Percentiles rank a stretch among this genome's conserved stretches.
Conservation (phyloP, 768 basidiomycete species). For the Tylopilus sp. region DNA sequence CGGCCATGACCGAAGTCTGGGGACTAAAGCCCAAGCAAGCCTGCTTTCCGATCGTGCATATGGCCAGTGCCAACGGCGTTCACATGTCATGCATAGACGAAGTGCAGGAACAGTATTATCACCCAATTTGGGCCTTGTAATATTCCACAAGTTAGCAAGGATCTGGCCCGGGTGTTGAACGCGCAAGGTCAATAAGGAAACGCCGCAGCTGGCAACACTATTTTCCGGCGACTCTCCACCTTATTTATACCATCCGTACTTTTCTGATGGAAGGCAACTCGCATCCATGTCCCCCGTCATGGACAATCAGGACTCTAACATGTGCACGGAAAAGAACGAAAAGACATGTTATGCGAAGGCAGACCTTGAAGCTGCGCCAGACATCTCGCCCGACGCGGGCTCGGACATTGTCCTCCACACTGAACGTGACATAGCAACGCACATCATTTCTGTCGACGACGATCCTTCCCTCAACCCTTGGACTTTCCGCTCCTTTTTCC, state of each 20-base stretch:
- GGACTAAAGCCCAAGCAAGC: too few species aligned
- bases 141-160: not conserved
- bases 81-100: too few species aligned
- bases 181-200: not conserved
- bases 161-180: not conserved
- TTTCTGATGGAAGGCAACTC: not conserved
- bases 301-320: constrained; percentile 6
- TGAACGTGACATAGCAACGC: constrained; percentile 46
- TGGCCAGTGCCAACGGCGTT: not conserved
- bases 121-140: too few species aligned
- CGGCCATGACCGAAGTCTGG: too few species aligned
- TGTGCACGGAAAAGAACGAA: constrained; percentile 7
- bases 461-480: constrained; percentile 27
- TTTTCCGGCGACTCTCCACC: not conserved
- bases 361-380: constrained; percentile 31
- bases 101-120: too few species aligned
- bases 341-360: constrained; percentile 21
- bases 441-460: constrained; percentile 40
- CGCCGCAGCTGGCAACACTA: too few species aligned
- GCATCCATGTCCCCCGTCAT: constrained; percentile 1
- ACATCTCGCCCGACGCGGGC: constrained; percentile 2
- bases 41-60: too few species aligned
- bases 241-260: constrained; percentile 1
- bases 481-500: constrained; percentile 46
- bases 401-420: constrained; percentile 30